Base-by-base conservation (phyloP, 2,329 filamentous ascomycete species). In the Juglanconis sp. region DNA sequence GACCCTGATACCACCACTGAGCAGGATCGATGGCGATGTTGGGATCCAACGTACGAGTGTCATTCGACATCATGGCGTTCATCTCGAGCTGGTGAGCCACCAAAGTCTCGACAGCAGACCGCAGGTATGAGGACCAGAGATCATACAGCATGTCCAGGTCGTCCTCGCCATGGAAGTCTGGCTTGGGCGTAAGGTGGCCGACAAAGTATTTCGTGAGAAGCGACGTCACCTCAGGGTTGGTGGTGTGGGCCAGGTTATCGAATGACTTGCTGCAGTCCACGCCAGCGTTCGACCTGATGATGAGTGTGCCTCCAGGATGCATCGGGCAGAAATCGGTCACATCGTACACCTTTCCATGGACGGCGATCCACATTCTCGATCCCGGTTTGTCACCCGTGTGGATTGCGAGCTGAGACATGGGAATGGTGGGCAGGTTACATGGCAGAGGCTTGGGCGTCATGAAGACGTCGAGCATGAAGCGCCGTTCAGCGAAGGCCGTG, bases 381-480 rank as follows among this genome's bases (percentile, higher is more conserved):
- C 73, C 76, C 4, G 76, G 74, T 0, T 77, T 71, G 59, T 84
- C 81, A 0, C 81, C 81, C 0, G 81, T 84, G 54, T 84, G 75
- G 2, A 73, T 67, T 7, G 81, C 79, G 5, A 84, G 72, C 61
- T 79, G 73, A 0, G 81, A 81, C 3, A 81, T 69, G 0, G 80
- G 74, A 17, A 84, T 82, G 0, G 77, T 80, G 0, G 80, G 78
- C 0, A 77, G 71, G 49, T 82, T 79, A 67, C 77, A 81, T 0
- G 80, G 77, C 1, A 83, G 74, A 0, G 81, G 76, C 59, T 78
- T 80, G 1, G 81, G 81, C 1, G 79, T 79, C 81, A 83, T 83
- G 68, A 84, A 84, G 46, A 84, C 79, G 60, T 84, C 81, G 0
- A 83, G 68, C 81, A 84, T 84, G 65, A 84, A 81, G 5, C 81